Percentiles rank a stretch among this genome's conserved stretches.
phyloP scores from a whole-genome alignment of 2,329 filamentous ascomycete species.

The Septoria linicola region DNA sequence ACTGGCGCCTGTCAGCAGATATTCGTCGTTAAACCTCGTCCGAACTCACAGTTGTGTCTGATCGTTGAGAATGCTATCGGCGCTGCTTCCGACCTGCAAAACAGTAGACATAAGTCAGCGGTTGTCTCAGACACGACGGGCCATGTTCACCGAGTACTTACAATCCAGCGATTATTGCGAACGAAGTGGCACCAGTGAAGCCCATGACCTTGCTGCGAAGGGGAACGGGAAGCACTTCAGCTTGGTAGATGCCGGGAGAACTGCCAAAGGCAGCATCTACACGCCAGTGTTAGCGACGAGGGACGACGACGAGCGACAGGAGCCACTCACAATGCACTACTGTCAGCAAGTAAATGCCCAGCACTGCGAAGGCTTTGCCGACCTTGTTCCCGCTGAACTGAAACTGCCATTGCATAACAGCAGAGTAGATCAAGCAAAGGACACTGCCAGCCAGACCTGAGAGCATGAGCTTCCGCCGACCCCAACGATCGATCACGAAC shows the following conservation, averaged over 20 bases:
- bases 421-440: conserved; percentile 58
- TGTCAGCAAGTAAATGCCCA: conserved; percentile 59
- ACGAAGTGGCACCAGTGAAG: conserved; percentile 39
- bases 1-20: conserved; percentile 35
- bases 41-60: conserved; percentile 43
- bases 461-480: conserved; percentile 58
- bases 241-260: conserved; percentile 44
- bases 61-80: conserved; percentile 57
- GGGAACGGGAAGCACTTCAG: conserved; percentile 53
- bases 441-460: conserved; percentile 52
- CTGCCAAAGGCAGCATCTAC: conserved; percentile 11
- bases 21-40: background rate
- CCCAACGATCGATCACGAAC: conserved; percentile 57
- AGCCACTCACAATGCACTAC: conserved; percentile 51
- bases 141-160: too few species aligned
- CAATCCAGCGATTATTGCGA: conserved; percentile 47
- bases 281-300: background rate
- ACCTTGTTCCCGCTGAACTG: conserved; percentile 54
- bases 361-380: conserved; percentile 58
- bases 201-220: conserved; percentile 57
- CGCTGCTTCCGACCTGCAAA: conserved; percentile 41
- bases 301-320: conserved; percentile 42
- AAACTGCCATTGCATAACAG: conserved; percentile 57
- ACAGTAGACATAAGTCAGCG: too few species aligned
- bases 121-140: too few species aligned